These are phyloP conservation scores for Botrytis sinoallii DNA, from an alignment of 2,329 filamentous ascomycete species.

Conservation along the genomic window DNA sequence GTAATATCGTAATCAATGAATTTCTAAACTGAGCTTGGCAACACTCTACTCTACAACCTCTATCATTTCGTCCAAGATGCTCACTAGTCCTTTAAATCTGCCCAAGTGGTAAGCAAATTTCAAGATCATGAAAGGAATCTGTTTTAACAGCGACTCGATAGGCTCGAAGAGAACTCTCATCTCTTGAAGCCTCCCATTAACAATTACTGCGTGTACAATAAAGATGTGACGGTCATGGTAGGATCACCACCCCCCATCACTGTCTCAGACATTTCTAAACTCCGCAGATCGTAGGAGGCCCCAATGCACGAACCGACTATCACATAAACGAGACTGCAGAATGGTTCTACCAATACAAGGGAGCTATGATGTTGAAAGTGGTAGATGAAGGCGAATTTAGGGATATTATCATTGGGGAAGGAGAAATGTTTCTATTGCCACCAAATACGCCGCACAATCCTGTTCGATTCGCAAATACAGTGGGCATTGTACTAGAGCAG, in stretches of 20 bases:
- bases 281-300: slow-evolving; percentile 82
- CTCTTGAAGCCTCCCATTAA: slow-evolving; percentile 83
- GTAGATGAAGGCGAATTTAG: slow-evolving; percentile 71
- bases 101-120: slow-evolving; percentile 34
- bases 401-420: slow-evolving; percentile 87
- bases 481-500: slow-evolving; percentile 93
- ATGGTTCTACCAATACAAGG: slow-evolving; percentile 97
- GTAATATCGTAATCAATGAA: too few relatives aligned
- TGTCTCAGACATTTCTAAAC: slow-evolving; percentile 5
- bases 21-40: neutral
- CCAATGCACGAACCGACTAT: slow-evolving; percentile 95
- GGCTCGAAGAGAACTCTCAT: slow-evolving; percentile 89
- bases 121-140: neutral
- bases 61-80: slow-evolving; percentile 26
- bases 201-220: slow-evolving; percentile 95
- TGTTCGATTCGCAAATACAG: slow-evolving; percentile 86
- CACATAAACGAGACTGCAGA: slow-evolving; percentile 96
- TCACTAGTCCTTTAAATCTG: slow-evolving; percentile 34
- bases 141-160: slow-evolving; percentile 40
- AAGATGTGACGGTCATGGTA: slow-evolving; percentile 78
- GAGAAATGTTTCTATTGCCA: slow-evolving; percentile 89
- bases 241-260: slow-evolving; percentile 8
- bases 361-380: slow-evolving; percentile 89
- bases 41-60: neutral
- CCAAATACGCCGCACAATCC: slow-evolving; percentile 97